Evolutionary conservation across 352 stramenopile genomes (phyloP), one percentile per base, ranked within the genome.

Genomic region (Hyaloperonospora arabidopsidis): DNA sequence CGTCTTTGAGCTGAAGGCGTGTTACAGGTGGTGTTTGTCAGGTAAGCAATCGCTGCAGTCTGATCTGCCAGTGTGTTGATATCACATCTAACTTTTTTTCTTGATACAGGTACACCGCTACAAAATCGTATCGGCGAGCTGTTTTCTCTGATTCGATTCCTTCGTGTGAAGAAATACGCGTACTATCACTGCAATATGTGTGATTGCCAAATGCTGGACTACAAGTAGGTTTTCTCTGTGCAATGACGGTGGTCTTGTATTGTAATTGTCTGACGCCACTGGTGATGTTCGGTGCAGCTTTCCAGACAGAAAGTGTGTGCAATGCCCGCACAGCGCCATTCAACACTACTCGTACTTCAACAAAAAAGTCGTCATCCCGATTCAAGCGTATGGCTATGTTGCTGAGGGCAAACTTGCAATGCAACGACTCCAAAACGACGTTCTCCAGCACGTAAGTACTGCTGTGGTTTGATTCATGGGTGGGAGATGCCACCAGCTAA

Each of bases 281-380:
- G 23, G 13, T 47, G 14, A 56, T 52, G 35, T 3, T n/a, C n/a
- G n/a, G n/a, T n/a, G n/a, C n/a, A 88, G 77, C 40, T 87, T 89
- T 23, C 72, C 76, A n/a, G 63, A 83, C 22, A 80, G 80, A 22
- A 93, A 87, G 39, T 98, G 93, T 65, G 74, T 88, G 29, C 68
- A 90, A 21, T 99, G 97, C 65, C 76, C 84, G 0, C 95, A 99
- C 70, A 74, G 79, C 6, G 75, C 92, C 4, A 97, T 98, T 66
- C 79, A 96, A 48, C 97, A 99, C 70, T 99, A 91, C 63, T 98
- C 92, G 10, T 95, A 93, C 63, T 99, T 99, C 59, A 99, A 99
- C 71, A 97, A 97, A 61, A 93, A 97, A 51, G 89, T 99, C 22
- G 76, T 99, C 5, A 99, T 99, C 56, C 96, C 97, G 6, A 99